These are phyloP conservation scores for Pythium utonaiense DNA, from an alignment of 352 stramenopile species.

Conservation along the genomic window DNA sequence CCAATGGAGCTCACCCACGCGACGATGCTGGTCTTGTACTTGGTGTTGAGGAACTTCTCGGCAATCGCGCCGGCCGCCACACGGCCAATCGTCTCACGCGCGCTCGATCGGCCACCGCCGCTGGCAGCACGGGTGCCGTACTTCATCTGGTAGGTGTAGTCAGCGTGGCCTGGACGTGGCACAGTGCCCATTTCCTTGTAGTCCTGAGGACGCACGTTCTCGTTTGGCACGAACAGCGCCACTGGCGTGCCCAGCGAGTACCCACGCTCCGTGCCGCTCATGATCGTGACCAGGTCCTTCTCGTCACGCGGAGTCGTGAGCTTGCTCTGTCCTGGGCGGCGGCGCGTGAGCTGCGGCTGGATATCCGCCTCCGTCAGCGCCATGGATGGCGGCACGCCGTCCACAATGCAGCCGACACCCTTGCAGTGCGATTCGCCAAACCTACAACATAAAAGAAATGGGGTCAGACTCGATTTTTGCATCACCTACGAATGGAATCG, in stretches of 20 bases:
- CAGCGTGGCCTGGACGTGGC: constrained; percentile 92
- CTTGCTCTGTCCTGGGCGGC: constrained; percentile 96
- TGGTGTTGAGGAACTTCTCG: constrained; percentile 93
- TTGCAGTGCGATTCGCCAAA: constrained; percentile 99
- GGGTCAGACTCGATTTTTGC: constrained; percentile 2
- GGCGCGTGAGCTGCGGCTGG: constrained; percentile 96
- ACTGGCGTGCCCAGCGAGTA: constrained; percentile 96
- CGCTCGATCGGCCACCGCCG: constrained; percentile 93
- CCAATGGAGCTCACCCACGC: constrained; percentile 89
- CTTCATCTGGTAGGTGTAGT: constrained; percentile 99
- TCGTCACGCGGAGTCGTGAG: constrained; percentile 98
- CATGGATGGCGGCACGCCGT: constrained; percentile 97
- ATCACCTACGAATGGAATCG: background rate
- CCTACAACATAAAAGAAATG: constrained; percentile 16
- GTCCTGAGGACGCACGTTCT: constrained; percentile 95
- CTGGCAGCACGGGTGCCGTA: constrained; percentile 97
- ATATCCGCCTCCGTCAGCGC: constrained; percentile 94
- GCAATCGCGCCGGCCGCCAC: constrained; percentile 96
- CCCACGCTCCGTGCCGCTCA: constrained; percentile 93
- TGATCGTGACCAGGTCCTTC: constrained; percentile 96
- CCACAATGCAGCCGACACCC: constrained; percentile 96
- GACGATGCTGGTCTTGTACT: constrained; percentile 89
- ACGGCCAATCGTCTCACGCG: constrained; percentile 97
- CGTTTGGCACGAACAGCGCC: constrained; percentile 96
- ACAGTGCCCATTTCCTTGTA: constrained; percentile 97